These are phyloP conservation scores for Pseudogymnoascus sp. DNA, from an alignment of 2,329 filamentous ascomycete species.

Conservation along the genomic window DNA sequence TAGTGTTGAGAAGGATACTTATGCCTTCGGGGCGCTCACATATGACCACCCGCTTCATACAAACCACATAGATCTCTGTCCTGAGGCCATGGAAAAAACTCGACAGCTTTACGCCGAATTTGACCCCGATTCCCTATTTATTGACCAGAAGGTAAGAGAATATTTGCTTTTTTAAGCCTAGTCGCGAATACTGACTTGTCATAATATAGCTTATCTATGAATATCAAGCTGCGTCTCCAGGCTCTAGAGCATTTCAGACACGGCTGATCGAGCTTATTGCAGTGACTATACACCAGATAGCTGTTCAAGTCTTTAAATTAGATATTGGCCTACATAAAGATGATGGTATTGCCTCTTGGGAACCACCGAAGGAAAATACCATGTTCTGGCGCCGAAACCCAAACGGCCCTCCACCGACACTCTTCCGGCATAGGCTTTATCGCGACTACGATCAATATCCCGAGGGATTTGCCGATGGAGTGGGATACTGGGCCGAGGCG, in stretches of 20 bases:
- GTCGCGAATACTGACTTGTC: too few relatives aligned
- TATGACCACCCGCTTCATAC: slow-evolving; percentile 13
- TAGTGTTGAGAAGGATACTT: slow-evolving; percentile 9
- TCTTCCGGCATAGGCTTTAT: slow-evolving; percentile 25
- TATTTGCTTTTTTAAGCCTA: too few relatives aligned
- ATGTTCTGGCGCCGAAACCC: slow-evolving; percentile 6
- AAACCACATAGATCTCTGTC: slow-evolving; percentile 17
- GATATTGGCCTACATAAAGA: slow-evolving; percentile 19
- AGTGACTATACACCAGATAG: slow-evolving; percentile 26
- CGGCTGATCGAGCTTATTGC: slow-evolving; percentile 28
- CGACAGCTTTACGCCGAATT: neutral
- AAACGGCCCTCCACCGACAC: slow-evolving; percentile 15
- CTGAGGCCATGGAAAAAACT: slow-evolving; percentile 12
- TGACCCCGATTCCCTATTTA: slow-evolving; percentile 6
- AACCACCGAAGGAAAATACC: slow-evolving; percentile 15
- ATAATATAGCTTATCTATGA: slow-evolving; percentile 19
- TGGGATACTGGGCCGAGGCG: slow-evolving; percentile 25
- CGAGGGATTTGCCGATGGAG: slow-evolving; percentile 22
- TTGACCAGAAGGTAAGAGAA: too few relatives aligned
- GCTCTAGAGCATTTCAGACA: slow-evolving; percentile 19
- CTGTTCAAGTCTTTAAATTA: slow-evolving; percentile 19
- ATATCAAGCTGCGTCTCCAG: slow-evolving; percentile 18
- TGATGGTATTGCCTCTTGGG: slow-evolving; percentile 19
- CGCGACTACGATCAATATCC: slow-evolving; percentile 24
- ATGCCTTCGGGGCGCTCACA: neutral